Conservation (phyloP, 106 monocot species). For the Triglochin maritima region DNA sequence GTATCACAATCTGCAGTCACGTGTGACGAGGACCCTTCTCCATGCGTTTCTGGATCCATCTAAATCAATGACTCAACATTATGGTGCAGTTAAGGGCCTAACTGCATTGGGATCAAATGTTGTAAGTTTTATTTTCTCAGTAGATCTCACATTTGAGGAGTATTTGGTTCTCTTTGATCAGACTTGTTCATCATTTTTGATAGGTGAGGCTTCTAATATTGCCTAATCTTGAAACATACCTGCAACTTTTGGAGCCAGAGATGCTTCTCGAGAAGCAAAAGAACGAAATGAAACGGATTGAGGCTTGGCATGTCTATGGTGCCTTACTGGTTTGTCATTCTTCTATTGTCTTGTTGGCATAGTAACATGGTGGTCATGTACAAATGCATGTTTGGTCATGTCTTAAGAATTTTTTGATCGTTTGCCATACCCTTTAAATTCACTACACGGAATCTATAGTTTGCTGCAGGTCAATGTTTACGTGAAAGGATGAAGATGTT, state of each 20-base stretch:
- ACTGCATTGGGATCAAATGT: constrained; percentile 76
- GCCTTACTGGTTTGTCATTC: constrained; percentile 55
- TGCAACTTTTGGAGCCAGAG: constrained; percentile 91
- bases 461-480: constrained; percentile 88
- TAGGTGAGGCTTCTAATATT: constrained; percentile 88
- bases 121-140: constrained; percentile 25
- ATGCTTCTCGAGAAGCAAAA: constrained; percentile 91
- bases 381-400: neutral
- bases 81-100: constrained; percentile 94
- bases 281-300: constrained; percentile 92
- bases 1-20: constrained; percentile 86
- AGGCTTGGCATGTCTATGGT: constrained; percentile 99
- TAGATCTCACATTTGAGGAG: neutral
- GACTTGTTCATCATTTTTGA: neutral
- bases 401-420: neutral
- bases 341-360: neutral
- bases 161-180: neutral
- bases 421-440: constrained; percentile 12
- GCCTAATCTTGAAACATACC: constrained; percentile 84
- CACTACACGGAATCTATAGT: constrained; percentile 11
- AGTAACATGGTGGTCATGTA: neutral
- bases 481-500: constrained; percentile 65
- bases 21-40: constrained; percentile 76
- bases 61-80: constrained; percentile 93
- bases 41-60: constrained; percentile 90